These are phyloP conservation scores for Apophysomyces ossiformis DNA, from an alignment of 371 early-diverging fungal species.

Conservation along the genomic window DNA sequence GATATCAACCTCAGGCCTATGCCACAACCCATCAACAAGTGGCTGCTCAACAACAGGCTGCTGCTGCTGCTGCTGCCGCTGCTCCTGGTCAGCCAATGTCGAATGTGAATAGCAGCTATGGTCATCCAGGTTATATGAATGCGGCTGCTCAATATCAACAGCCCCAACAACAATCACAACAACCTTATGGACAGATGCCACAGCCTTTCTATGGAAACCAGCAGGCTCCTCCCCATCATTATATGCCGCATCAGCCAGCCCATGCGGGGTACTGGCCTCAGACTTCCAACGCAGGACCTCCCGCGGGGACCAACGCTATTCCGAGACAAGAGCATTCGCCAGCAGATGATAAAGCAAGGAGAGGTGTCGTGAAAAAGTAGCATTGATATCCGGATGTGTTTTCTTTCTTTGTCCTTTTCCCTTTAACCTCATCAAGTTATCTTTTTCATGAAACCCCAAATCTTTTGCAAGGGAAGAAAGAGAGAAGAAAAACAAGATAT, in stretches of 20 bases:
- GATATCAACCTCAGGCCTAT: constrained; percentile 10
- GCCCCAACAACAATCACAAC: constrained; percentile 9
- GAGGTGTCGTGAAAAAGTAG: constrained; percentile 10
- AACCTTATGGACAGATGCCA: constrained; percentile 9
- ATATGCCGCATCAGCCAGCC: constrained; percentile 6
- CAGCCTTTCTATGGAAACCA: constrained; percentile 5
- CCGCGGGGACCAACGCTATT: constrained; percentile 5
- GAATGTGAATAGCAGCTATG: constrained; percentile 8
- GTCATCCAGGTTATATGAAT: constrained; percentile 5
- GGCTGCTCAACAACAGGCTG: constrained; percentile 6
- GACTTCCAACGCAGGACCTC: constrained; percentile 6
- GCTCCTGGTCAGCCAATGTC: constrained; percentile 11
- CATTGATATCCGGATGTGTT: constrained; percentile 6
- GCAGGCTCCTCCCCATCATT: constrained; percentile 9
- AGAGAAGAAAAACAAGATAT: constrained; percentile 1
- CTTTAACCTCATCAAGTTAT: not conserved
- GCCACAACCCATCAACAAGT: constrained; percentile 8
- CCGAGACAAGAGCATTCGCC: constrained; percentile 8
- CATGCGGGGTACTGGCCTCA: constrained; percentile 7
- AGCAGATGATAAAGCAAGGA: constrained; percentile 9
- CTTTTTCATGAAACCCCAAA: constrained; percentile 5
- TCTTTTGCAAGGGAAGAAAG: constrained; percentile 7
- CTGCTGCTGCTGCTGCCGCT: not conserved
- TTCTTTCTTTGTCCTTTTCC: not conserved
- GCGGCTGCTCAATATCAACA: constrained; percentile 3